phyloP scores from a whole-genome alignment of 495 filamentous ascomycete genomes.

The Xylaria flabelliformis region DNA sequence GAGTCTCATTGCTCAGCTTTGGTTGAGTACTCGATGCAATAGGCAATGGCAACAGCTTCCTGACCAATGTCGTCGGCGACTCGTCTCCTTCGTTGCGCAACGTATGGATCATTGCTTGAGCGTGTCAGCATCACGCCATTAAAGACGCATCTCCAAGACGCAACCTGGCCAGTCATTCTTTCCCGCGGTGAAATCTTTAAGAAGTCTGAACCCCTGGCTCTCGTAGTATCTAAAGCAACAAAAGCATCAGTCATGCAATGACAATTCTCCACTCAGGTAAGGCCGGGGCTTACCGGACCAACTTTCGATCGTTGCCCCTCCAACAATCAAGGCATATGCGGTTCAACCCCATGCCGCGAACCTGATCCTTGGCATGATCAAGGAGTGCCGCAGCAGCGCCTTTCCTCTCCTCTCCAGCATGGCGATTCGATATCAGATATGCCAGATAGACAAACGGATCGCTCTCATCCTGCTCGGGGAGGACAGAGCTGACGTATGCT shows the following conservation, averaged over 20 bases:
- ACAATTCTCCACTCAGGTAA: neutral
- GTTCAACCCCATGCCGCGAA: neutral
- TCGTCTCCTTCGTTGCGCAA: neutral
- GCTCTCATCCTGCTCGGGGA: slow-evolving; percentile 4
- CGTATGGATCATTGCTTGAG: neutral
- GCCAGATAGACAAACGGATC: slow-evolving; percentile 7
- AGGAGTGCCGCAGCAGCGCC: neutral
- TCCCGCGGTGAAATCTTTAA: neutral
- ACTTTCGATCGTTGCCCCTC: slow-evolving; percentile 1
- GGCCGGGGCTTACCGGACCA: slow-evolving; percentile 3
- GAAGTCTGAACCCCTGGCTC: neutral
- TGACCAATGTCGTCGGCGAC: neutral
- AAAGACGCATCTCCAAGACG: slow-evolving; percentile 5
- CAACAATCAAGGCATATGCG: slow-evolving; percentile 9
- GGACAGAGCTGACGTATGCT: neutral
- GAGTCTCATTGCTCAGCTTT: neutral
- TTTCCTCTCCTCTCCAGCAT: slow-evolving; percentile 1
- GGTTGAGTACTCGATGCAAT: neutral
- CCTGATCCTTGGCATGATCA: neutral
- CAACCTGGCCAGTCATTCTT: neutral
- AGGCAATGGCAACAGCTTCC: neutral
- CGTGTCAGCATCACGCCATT: neutral
- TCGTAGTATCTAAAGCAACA: neutral
- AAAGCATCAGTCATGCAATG: neutral
- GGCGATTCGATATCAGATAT: slow-evolving; percentile 1